Conservation (phyloP, 768 basidiomycete species). For the Crepidotus variabilis region DNA sequence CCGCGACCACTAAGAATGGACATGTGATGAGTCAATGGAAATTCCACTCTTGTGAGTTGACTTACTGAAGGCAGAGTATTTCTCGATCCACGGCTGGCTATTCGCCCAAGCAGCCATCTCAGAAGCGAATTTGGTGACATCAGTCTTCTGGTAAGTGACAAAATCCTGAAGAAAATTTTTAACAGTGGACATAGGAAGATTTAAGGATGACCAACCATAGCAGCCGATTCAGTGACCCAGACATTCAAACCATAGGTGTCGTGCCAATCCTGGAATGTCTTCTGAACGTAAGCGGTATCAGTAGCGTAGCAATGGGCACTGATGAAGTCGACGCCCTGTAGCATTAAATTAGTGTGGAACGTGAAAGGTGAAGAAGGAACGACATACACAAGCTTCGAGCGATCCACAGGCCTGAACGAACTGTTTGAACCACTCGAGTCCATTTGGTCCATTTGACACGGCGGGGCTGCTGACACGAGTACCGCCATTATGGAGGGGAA, state of each 20-base stretch:
- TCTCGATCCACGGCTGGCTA: constrained; percentile 31
- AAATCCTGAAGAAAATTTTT: constrained; percentile 43
- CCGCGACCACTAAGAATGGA: constrained; percentile 29
- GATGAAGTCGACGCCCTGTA: constrained; percentile 46
- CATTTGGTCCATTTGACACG: constrained; percentile 54
- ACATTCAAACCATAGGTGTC: constrained; percentile 38
- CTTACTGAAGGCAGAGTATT: constrained; percentile 62
- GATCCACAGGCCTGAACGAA: constrained; percentile 53
- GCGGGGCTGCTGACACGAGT: constrained; percentile 65
- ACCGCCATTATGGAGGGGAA: constrained; percentile 53
- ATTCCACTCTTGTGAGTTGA: not conserved
- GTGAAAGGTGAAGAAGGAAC: not conserved
- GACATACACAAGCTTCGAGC: constrained; percentile 44
- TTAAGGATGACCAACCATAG: constrained; percentile 37
- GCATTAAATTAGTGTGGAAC: not conserved
- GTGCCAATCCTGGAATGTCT: constrained; percentile 46
- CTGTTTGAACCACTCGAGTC: constrained; percentile 58
- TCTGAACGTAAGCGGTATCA: constrained; percentile 41
- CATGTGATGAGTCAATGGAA: not conserved
- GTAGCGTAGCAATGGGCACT: constrained; percentile 73
- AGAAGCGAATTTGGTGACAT: constrained; percentile 48
- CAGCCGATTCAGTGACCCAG: constrained; percentile 72
- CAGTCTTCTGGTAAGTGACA: constrained; percentile 37
- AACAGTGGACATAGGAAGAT: not conserved
- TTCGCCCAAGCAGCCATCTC: constrained; percentile 44